Conservation (phyloP, 805 yeast genomes). For the Barnettozyma sucrosica region DNA sequence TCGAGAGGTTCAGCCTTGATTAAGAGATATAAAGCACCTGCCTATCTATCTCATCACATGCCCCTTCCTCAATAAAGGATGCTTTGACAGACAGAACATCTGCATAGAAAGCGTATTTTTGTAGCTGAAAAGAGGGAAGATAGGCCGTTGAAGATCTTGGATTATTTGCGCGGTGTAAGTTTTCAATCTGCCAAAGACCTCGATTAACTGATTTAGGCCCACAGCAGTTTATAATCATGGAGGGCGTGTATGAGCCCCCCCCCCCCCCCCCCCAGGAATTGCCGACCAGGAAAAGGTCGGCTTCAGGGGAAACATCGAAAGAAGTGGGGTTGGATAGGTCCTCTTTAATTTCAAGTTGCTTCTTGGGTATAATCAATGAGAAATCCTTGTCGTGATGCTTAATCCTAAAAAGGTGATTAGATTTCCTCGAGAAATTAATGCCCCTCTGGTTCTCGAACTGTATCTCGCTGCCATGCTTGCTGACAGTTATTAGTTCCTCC, state of each 20-base stretch:
- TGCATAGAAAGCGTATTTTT: too few species aligned
- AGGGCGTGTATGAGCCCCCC: too few species aligned
- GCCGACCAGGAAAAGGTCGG: conserved; percentile 29
- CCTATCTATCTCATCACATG: too few species aligned
- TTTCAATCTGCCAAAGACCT: neutral
- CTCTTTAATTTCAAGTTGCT: neutral
- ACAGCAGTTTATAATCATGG: too few species aligned
- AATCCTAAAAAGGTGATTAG: neutral
- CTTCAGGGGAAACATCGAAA: conserved; percentile 30
- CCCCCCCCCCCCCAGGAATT: too few species aligned
- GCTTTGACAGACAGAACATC: neutral
- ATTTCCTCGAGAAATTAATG: conserved; percentile 8
- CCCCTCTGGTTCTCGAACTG: conserved; percentile 15
- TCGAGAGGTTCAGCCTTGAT: neutral
- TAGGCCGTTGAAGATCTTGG: neutral
- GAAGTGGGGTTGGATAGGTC: conserved; percentile 18
- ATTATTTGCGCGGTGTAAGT: neutral
- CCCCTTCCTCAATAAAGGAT: neutral
- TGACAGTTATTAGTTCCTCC: conserved; percentile 28
- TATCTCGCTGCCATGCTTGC: conserved; percentile 8
- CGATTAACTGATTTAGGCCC: too few species aligned
- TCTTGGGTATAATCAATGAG: conserved; percentile 12
- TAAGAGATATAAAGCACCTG: too few species aligned
- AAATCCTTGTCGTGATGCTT: conserved; percentile 12
- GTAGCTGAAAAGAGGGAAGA: neutral